Base-by-base conservation (phyloP, 2,329 filamentous ascomycete species). In the Diaporthe caulivora region DNA sequence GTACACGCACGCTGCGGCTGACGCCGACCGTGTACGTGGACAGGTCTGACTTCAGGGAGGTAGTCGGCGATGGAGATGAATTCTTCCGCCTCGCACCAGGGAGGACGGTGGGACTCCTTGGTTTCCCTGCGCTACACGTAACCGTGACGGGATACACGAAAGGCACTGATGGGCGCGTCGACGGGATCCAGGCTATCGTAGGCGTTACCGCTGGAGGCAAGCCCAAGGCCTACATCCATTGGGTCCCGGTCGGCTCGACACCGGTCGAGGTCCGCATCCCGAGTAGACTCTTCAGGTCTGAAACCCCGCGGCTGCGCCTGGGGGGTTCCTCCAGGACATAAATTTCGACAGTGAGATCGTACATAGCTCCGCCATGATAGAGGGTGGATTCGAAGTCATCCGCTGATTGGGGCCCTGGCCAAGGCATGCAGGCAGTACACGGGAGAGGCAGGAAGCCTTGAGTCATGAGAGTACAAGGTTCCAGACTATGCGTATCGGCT, bases 401-500 rank as follows among this genome's bases (percentile, higher is more conserved):
- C 88, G 86, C 77, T 83, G 85, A 51, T 86, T 91, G 37, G 94
- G 93, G 6, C 94, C 94, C 7, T 97, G 94, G 95, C 94, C 94
- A 1, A 92, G 93, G 81, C 90, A 92, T 54, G 92, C 90, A 9
- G 93, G 93, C 15, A 93, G 95, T 82, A 88, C 84, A 73, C n/a
- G n/a, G n/a, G 87, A 90, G 76, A 84, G 88, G 71, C 88, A 87
- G 9, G 89, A 87, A 76, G 18, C 1, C 21, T 86, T 86, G 11
- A 92, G 92, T 1, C 90, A 90, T 31, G 93, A 94, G 83, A 93
- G 88, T 71, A 92, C 98, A 9, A 88, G 96, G 62, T 98, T 98
- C 88, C 96, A 98, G 86, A 96, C 91, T 1, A 92, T 98, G 87
- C 89, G 96, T n/a, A 93, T 96, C 55, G 95, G 92, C 11, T 98